phyloP scores from a whole-genome alignment of 225 moss, liverwort and hornwort genomes.

The Polytrichum formosum region DNA sequence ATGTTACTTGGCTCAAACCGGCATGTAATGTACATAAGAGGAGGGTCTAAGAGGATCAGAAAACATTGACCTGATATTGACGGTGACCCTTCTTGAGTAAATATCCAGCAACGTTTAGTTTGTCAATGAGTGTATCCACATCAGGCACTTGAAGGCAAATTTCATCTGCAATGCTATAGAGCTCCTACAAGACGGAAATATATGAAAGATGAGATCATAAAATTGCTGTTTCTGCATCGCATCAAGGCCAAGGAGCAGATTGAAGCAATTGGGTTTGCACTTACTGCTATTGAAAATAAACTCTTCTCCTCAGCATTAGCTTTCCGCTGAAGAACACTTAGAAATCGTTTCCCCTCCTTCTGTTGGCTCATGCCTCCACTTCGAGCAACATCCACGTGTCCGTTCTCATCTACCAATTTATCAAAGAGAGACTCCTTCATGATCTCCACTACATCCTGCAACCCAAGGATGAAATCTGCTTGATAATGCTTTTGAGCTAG shows the following conservation, averaged over 20 bases:
- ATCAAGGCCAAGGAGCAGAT: background rate
- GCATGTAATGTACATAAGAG: no score
- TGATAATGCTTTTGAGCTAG: background rate
- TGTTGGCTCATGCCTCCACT: conserved; percentile 96
- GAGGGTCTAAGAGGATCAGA: no score
- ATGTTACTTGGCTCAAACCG: no score
- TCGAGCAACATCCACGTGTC: conserved; percentile 76
- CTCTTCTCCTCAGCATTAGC: conserved; percentile 72
- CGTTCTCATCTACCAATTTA: conserved; percentile 89
- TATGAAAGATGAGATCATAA: background rate
- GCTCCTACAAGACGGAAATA: conserved; percentile 52
- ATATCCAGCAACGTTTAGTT: conserved; percentile 92
- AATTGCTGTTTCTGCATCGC: conserved; percentile 2
- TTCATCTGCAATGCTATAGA: conserved; percentile 87
- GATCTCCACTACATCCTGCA: conserved; percentile 97
- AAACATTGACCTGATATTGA: conserved; percentile 63
- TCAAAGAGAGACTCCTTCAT: conserved; percentile 97
- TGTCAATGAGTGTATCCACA: conserved; percentile 85
- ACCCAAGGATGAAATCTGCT: background rate
- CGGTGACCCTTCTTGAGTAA: conserved; percentile 85
- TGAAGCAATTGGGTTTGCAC: conserved; percentile 14
- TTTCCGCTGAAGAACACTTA: conserved; percentile 86
- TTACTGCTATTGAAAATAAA: conserved; percentile 74
- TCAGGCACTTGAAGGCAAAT: conserved; percentile 87
- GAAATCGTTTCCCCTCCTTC: conserved; percentile 93